A percentile compares a stretch with the other conserved stretches of the same genome.
phyloP scores from a whole-genome alignment of 495 filamentous ascomycete genomes.

The Xylaria acuta region DNA sequence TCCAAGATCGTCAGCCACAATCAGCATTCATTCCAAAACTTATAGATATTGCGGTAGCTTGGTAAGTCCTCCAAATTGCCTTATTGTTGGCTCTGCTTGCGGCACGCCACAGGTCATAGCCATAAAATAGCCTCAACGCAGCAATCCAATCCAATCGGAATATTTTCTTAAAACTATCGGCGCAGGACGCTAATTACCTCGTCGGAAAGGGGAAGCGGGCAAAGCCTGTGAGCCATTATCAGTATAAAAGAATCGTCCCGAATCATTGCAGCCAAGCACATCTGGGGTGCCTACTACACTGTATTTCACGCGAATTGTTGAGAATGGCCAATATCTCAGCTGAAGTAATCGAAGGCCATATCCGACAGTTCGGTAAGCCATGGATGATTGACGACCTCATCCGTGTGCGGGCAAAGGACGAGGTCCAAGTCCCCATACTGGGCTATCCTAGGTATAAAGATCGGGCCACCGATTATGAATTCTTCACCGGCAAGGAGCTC shows the following conservation, averaged over 20 bases:
- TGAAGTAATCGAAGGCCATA: conserved; percentile 36
- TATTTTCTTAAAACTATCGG: background rate
- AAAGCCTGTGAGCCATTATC: background rate
- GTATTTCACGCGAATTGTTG: background rate
- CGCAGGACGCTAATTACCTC: background rate
- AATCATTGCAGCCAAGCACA: background rate
- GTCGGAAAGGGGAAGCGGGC: background rate
- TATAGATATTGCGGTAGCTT: background rate
- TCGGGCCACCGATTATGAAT: conserved; percentile 50
- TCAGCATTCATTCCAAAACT: background rate
- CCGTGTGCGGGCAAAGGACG: conserved; percentile 55
- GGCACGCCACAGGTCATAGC: background rate
- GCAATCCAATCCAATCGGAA: background rate
- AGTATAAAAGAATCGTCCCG: background rate
- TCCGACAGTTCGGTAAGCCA: conserved; percentile 39
- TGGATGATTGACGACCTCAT: conserved; percentile 59
- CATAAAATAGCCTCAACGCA: background rate
- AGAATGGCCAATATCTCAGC: conserved; percentile 41
- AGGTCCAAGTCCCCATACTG: conserved; percentile 57
- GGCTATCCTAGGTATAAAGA: conserved; percentile 54
- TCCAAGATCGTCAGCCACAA: background rate
- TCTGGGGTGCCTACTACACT: background rate
- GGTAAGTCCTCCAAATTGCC: background rate
- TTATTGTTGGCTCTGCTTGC: background rate
- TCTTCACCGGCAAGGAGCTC: conserved; percentile 59